Base-by-base conservation (phyloP, 495 filamentous ascomycete genomes). In the Sphaerosporella brunnea region DNA sequence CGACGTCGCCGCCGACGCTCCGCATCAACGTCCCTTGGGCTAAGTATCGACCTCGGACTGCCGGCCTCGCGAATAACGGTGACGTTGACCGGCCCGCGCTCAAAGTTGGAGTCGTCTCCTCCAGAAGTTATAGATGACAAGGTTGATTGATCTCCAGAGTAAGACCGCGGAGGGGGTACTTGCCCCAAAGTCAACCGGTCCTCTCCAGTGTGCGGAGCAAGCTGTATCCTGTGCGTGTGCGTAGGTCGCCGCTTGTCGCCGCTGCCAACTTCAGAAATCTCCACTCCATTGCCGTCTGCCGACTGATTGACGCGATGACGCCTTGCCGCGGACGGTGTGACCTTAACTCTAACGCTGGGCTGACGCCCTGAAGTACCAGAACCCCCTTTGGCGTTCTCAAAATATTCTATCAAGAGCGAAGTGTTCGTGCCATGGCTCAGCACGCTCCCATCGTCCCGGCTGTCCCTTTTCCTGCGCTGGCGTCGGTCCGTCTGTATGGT, bases 321-420 rank as follows among this genome's bases (percentile, higher is more conserved):
- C 45, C 45, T 54, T 23, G 48, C 43, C 35, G 55, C 56, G 15
- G 80, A 90, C 24, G 92, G 90, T 26, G 86, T 94, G 41, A 99
- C 75, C 56, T 88, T 84, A 46, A 99, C 90, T 54, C 90, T 77
- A 36, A 99, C 90, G 66, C 86, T 95, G 1, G 90, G 92, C 50
- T 84, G 66, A 70, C 80, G 67, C 65, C 70, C 45, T 41, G 67
- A 60, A 34, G 65, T 52, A 34, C 74, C 70, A 25, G 66, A 59
- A 46, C 23, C 49, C 16, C 68, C 67, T 63, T 90, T 93, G 43
- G 82, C 80, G 54, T 77, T 84, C 65, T 94, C 87, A 60, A 95
- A 99, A 64, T 95, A 95, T 65, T 99, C 90, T 60, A 99, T 99
- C 60, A 99, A 69, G 42, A 99, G 73, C 41, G 84, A 93, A 34